Base-by-base conservation (phyloP, 192 early-diverging fungal species). In the Entrophospora sp. region DNA sequence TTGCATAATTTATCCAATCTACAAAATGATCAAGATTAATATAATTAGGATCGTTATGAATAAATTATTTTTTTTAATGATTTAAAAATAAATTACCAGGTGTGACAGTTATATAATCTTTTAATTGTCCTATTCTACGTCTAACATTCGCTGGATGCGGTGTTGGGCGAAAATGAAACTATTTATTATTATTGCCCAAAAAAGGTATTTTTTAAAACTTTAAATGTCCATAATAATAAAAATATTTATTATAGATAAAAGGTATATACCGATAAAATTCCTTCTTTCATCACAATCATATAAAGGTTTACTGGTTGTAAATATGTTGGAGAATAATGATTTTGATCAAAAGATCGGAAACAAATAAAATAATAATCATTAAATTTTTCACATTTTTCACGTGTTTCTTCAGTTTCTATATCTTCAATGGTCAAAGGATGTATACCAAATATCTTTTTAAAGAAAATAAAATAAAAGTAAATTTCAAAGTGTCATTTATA, bases 341-440 rank as follows among this genome's bases (percentile, higher is more conserved):
- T 70, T 27, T 70, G 34, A 14, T 78, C 75, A 66, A 77, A 85
- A 1, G 80, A 82, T 28, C 89, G 81, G 64, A 92, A 91, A 67
- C 84, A 84, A 10, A 93, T 80, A 79, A 93, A 91, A 64, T 90
- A 90, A 77, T 97, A 97, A 72, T 89, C 85, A 53, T 77, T 78
- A 73, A 93, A 97, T 31, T 87, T 77, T 74, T 97, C 94, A 69
- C 85, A 87, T 68, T 91, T 96, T 69, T 97, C 95, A 31, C 92
- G 83, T 2, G 85, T 81, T 52, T 93, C 90, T 56, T 91, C 79
- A 18, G 85, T 86, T 59, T 81, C 69, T 71, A 97, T 93, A 70
- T 95, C 93, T 70, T 97, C 93, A 40, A 79, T 80, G 2, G 94
- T 95, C 42, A 97, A 73, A 31, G 93, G 91, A 71, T 97, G 94